Base-by-base conservation (phyloP, 495 filamentous ascomycete species). In the Immersiella caudata region DNA sequence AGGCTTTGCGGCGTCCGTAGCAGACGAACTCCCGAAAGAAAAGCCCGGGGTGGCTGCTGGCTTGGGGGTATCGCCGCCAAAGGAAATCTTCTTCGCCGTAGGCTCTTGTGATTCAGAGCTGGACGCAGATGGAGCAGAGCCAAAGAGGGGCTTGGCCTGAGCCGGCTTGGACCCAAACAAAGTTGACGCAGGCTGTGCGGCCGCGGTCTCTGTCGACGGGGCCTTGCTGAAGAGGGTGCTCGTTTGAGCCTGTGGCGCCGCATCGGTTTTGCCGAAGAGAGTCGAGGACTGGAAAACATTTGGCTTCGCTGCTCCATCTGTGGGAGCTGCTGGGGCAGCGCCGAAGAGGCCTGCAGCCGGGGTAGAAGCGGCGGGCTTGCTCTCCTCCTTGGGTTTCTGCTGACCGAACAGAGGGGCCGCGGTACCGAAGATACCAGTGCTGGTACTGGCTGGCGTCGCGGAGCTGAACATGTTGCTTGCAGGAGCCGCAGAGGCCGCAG, bases 241-340 rank as follows among this genome's bases (percentile, higher is more conserved):
- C 18, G 68, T 49, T 33, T 66, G 73, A 24, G 76, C 29, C 29
- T 73, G 67, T 4, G 67, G 7, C 18, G 66, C 61, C 12, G 69
- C 24, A 58, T 79, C 79, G 2, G 74, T 20, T 52, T 78, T 77
- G 46, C 83, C 84, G 69, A 86, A 86, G 27, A 84, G 67, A 11
- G 77, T 75, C 26, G 78, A 75, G 20, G 83, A 78, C 50, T 79
- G 78, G 67, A 80, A 79, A 11, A 75, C 63, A 6, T 73, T 66
- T 25, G 74, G 24, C 24, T 74, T 75, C 14, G 79, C n/a, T 25
- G 77, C 24, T 27, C 74, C 68, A 21, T 68, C 29, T 56, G 66
- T 14, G 21, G 56, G 20, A 4, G 68, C 18, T 20, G 64, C 50
- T n/a, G 73, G 25, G 46, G 69, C 6, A 27, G 58, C 18, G 36